Evolutionary conservation across 352 stramenopile species (phyloP).

Genomic region (Phytophthora agathidicida): DNA sequence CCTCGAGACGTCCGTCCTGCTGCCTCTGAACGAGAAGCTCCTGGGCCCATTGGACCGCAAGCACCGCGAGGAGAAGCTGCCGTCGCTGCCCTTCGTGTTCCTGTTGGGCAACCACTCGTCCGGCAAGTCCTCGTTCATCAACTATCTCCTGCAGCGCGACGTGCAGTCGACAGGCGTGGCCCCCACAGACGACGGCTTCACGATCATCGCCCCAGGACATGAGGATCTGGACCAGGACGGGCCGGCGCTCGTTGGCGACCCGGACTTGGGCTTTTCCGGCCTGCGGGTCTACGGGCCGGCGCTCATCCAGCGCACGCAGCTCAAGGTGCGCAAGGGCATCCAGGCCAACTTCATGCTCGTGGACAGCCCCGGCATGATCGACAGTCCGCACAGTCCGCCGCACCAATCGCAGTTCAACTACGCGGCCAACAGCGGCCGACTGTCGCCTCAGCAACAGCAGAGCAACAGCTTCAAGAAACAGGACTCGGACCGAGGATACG

Average conservation of each 20-base stretch:
- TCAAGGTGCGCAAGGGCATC: slow-evolving; percentile 97
- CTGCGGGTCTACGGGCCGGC: slow-evolving; percentile 96
- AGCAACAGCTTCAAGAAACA: slow-evolving; percentile 40
- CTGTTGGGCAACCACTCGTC: slow-evolving; percentile 99
- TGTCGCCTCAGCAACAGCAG: slow-evolving; percentile 43
- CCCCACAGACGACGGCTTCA: slow-evolving; percentile 99
- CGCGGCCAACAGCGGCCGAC: slow-evolving; percentile 22
- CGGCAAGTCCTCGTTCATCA: slow-evolving; percentile 99
- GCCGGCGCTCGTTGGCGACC: slow-evolving; percentile 94
- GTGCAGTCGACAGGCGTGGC: slow-evolving; percentile 99
- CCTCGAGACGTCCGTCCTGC: slow-evolving; percentile 71
- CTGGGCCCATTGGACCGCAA: slow-evolving; percentile 89
- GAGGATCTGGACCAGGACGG: slow-evolving; percentile 98
- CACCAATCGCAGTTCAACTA: slow-evolving; percentile 67
- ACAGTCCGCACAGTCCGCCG: slow-evolving; percentile 88
- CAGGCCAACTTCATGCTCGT: slow-evolving; percentile 98
- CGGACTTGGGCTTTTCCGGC: slow-evolving; percentile 97
- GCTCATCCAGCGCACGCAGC: slow-evolving; percentile 98
- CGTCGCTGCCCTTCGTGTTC: slow-evolving; percentile 98
- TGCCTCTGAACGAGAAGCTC: slow-evolving; percentile 87
- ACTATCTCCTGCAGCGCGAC: slow-evolving; percentile 95
- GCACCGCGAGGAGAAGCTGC: slow-evolving; percentile 91
- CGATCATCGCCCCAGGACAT: slow-evolving; percentile 97
- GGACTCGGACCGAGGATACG: slow-evolving; percentile 93
- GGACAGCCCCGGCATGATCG: slow-evolving; percentile 99